Evolutionary conservation across 2,329 filamentous ascomycete genomes (phyloP), one percentile per base, ranked within the genome.

Genomic region (Myriosclerotinia curreyana): DNA sequence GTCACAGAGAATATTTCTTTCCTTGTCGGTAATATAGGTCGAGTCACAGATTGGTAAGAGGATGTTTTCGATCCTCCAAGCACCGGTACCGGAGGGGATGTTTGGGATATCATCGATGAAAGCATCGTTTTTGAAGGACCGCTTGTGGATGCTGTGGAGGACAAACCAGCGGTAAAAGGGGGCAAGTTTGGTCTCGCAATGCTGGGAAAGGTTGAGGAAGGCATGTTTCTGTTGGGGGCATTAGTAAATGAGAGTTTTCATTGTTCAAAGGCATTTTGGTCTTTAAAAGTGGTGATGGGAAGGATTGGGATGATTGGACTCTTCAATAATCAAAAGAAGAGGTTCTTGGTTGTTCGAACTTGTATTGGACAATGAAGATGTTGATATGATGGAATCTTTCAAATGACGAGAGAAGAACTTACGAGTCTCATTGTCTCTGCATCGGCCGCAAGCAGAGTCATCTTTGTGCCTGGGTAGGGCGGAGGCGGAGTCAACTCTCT

Each of bases 151-250:
- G 34, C 46, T 36, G 31, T 63, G 53, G 31, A 63, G 60, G 14
- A 63, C 46, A 12, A 58, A 63, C 60, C 60, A 63, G 31, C 60
- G 60, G 52, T 63, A 63, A 12, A 63, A 63, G 5, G 31, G 36
- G 9, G 46, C 34, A 17, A 56, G 36, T 20, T 42, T 36, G 5
- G n/a, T 31, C 25, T 63, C 60, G 5, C n/a, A 25, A 20, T 58
- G 22, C 14, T 58, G 11, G 17, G 15, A 4, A 28, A 58, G 25
- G 7, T n/a, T 5, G 14, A 40, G 25, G 34, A 34, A 38, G 8
- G 12, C n/a, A 17, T n/a, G 25, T 14, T 50, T 58, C 55, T 58
- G 42, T 36, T 17, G 15, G 12, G 15, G 3, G 22, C 14, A 9
- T 42, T 3, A 36, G 7, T 14, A 25, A 12, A 36, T 25, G 28